Percentiles rank a stretch among this genome's conserved stretches.
Evolutionary conservation across 1,139 yeast genomes (phyloP).

Genomic region (Lodderomyces margitis): DNA sequence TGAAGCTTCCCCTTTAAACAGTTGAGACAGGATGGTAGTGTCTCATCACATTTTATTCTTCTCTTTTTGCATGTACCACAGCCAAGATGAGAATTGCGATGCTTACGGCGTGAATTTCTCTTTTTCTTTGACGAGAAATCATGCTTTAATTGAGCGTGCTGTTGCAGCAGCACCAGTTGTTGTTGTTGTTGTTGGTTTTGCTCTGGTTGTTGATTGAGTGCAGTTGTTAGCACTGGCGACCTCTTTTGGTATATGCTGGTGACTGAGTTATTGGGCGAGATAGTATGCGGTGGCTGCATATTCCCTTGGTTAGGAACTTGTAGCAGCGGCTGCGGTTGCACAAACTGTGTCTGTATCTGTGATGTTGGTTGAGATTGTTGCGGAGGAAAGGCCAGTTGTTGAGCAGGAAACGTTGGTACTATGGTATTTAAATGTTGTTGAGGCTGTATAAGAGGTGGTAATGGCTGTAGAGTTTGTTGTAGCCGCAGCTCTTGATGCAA

Average conservation of each 20-base stretch:
- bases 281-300: background rate
- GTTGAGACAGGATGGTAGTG: constrained; percentile 58
- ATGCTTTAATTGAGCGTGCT: constrained; percentile 5
- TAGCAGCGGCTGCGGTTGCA: constrained; percentile 1
- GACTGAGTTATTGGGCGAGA: background rate
- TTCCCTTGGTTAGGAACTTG: background rate
- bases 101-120: constrained; percentile 57
- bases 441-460: constrained; percentile 1
- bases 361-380: background rate
- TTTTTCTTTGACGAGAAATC: constrained; percentile 19
- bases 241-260: background rate
- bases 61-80: constrained; percentile 68
- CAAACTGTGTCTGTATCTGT: background rate
- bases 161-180: background rate
- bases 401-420: background rate
- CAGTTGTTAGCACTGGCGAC: background rate
- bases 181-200: background rate
- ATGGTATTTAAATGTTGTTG: background rate
- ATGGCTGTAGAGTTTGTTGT: background rate
- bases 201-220: background rate
- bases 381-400: background rate
- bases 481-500: constrained; percentile 8
- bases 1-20: constrained; percentile 58
- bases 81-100: constrained; percentile 61
- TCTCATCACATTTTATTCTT: constrained; percentile 67